These are phyloP conservation scores for Boehmeria nivea DNA, from an alignment of 306 rosid species.

Conservation along the genomic window DNA sequence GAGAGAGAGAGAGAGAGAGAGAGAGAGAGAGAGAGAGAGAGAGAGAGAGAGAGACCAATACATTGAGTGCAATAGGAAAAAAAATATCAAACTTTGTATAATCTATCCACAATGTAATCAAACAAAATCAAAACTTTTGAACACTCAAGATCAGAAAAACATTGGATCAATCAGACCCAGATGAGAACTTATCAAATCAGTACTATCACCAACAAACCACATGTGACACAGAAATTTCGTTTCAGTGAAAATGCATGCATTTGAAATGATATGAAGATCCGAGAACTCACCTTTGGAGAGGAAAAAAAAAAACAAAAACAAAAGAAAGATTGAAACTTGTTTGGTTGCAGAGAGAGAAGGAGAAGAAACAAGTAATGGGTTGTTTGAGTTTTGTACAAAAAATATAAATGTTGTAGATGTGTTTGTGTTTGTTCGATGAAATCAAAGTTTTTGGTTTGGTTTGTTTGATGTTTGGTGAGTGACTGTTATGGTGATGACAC, in stretches of 20 bases:
- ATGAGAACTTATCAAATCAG: background rate
- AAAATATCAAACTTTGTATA: too few relatives aligned
- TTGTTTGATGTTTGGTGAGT: slow-evolving; percentile 21
- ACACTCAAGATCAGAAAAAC: background rate
- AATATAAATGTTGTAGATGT: too few relatives aligned
- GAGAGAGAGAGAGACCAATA: too few relatives aligned
- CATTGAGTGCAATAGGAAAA: too few relatives aligned
- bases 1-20: too few relatives aligned
- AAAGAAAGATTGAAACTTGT: slow-evolving; percentile 1
- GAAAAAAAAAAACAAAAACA: background rate
- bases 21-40: too few relatives aligned
- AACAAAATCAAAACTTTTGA: background rate
- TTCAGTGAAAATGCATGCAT: slow-evolving; percentile 1
- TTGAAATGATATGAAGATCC: background rate
- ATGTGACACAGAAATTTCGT: background rate
- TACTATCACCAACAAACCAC: background rate
- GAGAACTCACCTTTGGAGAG: slow-evolving; percentile 9
- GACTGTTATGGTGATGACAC: slow-evolving; percentile 1
- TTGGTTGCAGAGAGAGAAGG: background rate
- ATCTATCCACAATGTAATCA: background rate
- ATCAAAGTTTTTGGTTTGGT: too few relatives aligned
- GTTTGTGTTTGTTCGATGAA: slow-evolving; percentile 30
- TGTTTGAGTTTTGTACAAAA: too few relatives aligned
- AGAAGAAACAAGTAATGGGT: background rate
- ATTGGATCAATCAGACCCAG: slow-evolving; percentile 8